Evolutionary conservation across 306 rosid species (phyloP), one percentile per base, ranked within the genome.

Genomic region (Styphnolobium japonicum): DNA sequence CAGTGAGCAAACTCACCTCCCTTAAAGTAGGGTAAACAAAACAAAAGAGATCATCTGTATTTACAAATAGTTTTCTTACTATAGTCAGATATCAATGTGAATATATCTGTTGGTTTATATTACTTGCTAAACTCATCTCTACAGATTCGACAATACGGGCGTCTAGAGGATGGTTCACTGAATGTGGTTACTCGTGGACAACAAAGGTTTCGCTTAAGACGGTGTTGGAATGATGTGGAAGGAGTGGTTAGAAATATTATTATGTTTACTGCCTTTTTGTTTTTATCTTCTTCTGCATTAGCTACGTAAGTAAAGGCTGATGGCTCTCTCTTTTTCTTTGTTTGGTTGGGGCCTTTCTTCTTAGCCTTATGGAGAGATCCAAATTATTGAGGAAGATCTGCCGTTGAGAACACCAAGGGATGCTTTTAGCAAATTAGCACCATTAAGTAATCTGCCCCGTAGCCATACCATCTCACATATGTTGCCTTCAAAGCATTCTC

Each of bases 121-220:
- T 71, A 22, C 67, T 81, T 43, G 71, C 34, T 68, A 67, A 81
- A 78, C 37, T 51, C 46, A 33, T 58, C 10, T 74, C 78, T 82
- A 69, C 90, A 95, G 99, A 89, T 95, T 86, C 89, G 97, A 49
- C 97, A 95, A 78, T 90, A 76, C 51, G 82, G 94, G 37, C 88
- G 94, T 34, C 84, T 95, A 68, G 96, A 87, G 79, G 94, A 90
- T 85, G 97, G 97, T 67, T 91, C 97, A 15, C 82, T 95, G 60
- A 95, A 93, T 80, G 91, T 93, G 79, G 94, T 95, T 64, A 88
- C 96, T 46, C 93, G 97, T 72, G 98, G 98, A 73, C 97, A 93
- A 84, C 98, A 93, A 75, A 80, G 99, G 71, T 95, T 95, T 86
- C 90, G 75, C 75, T 80, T 95, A 23, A 88, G 80, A 74, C 91